These are phyloP conservation scores for Blastocladiella emersonii DNA, from an alignment of 371 early-diverging fungal species.

Conservation along the genomic window DNA sequence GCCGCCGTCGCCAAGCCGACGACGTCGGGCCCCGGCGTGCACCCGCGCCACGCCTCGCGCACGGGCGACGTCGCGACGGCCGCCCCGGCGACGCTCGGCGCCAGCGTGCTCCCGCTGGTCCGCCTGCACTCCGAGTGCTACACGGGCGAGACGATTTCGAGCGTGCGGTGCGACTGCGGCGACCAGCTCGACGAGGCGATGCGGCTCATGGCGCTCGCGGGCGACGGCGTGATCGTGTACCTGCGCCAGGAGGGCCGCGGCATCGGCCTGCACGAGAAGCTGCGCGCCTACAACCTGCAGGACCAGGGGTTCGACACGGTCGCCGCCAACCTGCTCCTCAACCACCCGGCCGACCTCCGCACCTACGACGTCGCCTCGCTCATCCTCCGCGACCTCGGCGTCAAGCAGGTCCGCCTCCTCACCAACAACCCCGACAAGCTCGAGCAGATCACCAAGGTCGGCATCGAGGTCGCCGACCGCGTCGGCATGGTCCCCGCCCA, in stretches of 20 bases:
- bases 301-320: slow-evolving; percentile 92
- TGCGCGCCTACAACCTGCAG: slow-evolving; percentile 90
- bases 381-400: slow-evolving; percentile 67
- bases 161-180: slow-evolving; percentile 89
- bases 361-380: slow-evolving; percentile 82
- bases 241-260: slow-evolving; percentile 91
- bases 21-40: neutral
- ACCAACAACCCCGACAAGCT: slow-evolving; percentile 96
- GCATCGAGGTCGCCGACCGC: slow-evolving; percentile 61
- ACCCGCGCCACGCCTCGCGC: slow-evolving; percentile 24
- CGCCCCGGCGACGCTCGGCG: slow-evolving; percentile 25
- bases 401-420: slow-evolving; percentile 54
- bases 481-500: slow-evolving; percentile 74
- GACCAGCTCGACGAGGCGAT: slow-evolving; percentile 88
- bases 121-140: slow-evolving; percentile 94
- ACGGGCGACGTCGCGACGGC: too few species aligned
- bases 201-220: slow-evolving; percentile 65
- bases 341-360: slow-evolving; percentile 83
- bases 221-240: slow-evolving; percentile 81
- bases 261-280: slow-evolving; percentile 83
- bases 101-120: slow-evolving; percentile 44
- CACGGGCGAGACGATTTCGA: slow-evolving; percentile 88
- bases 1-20: slow-evolving; percentile 24
- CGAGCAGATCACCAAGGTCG: slow-evolving; percentile 48
- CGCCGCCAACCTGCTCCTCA: slow-evolving; percentile 73